Percentiles rank a stretch among this genome's conserved stretches.
These are phyloP conservation scores for Pestalotiopsis sp. DNA, from an alignment of 2,329 filamentous ascomycete genomes.

Conservation along the genomic window DNA sequence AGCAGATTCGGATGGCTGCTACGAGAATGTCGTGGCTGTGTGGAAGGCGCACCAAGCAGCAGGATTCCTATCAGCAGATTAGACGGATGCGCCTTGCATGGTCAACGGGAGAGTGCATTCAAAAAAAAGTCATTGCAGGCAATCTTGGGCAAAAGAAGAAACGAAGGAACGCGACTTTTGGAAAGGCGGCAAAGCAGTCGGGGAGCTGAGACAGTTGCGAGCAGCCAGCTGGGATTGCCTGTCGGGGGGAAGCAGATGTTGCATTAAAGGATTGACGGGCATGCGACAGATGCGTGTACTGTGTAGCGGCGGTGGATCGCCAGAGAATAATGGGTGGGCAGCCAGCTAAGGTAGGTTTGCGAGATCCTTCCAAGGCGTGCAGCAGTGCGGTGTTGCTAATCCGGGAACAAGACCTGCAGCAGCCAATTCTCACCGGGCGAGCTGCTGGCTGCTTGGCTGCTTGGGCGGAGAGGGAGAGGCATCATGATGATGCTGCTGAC, in stretches of 20 bases:
- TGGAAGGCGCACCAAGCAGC: neutral
- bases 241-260: neutral
- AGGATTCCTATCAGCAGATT: conserved; percentile 11
- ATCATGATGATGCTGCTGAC: neutral
- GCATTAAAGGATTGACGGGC: conserved; percentile 9
- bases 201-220: conserved; percentile 10
- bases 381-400: neutral
- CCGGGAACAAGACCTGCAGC: neutral
- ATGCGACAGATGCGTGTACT: conserved; percentile 7
- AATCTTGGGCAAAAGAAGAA: neutral
- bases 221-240: conserved; percentile 9
- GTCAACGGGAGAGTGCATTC: neutral
- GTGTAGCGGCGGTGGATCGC: conserved; percentile 3
- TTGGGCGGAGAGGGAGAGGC: neutral
- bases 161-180: neutral
- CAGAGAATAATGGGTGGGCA: neutral
- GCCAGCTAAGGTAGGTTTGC: neutral
- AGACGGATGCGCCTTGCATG: conserved; percentile 3
- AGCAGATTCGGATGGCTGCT: neutral
- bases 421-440: neutral
- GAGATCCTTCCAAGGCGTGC: neutral
- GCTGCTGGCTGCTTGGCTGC: neutral
- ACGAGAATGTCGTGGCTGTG: conserved; percentile 2
- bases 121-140: neutral
- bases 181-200: conserved; percentile 1